phyloP scores from a whole-genome alignment of 139 green algal genomes.

The Monoraphidium neglectum region DNA sequence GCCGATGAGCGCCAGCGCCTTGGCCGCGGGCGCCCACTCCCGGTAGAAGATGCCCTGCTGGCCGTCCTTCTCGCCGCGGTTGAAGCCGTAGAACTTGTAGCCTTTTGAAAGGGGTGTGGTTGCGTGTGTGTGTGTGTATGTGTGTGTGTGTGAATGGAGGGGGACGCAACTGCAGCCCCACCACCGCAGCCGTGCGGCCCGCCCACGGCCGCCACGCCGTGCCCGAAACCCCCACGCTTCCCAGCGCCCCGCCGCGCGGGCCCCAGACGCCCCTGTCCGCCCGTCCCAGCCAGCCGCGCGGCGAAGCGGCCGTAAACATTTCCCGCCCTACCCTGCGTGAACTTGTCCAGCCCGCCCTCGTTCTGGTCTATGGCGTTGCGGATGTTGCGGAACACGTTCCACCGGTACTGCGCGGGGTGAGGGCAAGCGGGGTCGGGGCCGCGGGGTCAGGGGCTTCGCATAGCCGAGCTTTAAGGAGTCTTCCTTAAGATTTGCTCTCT shows the following conservation, averaged over 20 bases:
- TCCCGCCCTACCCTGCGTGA: conserved; percentile 67
- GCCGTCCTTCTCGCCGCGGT: conserved; percentile 81
- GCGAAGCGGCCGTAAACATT: background rate
- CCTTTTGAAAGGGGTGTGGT: conserved; percentile 37
- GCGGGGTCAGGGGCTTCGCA: no score
- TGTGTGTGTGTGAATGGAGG: background rate
- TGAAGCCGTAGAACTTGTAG: conserved; percentile 88
- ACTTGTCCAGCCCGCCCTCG: conserved; percentile 89
- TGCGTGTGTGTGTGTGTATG: background rate
- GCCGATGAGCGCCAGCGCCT: conserved; percentile 87
- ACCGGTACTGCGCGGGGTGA: conserved; percentile 76
- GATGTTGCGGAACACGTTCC: conserved; percentile 82
- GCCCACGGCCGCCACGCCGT: no score
- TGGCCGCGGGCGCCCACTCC: conserved; percentile 86
- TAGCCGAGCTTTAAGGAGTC: no score
- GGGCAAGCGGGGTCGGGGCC: no score
- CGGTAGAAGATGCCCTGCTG: conserved; percentile 84
- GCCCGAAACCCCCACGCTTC: no score
- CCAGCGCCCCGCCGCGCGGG: no score
- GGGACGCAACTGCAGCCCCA: no score
- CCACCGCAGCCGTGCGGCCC: no score
- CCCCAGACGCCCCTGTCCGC: no score
- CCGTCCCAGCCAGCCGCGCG: no score
- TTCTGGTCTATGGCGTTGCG: conserved; percentile 79
- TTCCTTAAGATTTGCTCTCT: no score